Percentiles rank a stretch among this genome's conserved stretches.
Conservation (phyloP, 148 eudicot genomes). For the Gaultheria prostrata region DNA sequence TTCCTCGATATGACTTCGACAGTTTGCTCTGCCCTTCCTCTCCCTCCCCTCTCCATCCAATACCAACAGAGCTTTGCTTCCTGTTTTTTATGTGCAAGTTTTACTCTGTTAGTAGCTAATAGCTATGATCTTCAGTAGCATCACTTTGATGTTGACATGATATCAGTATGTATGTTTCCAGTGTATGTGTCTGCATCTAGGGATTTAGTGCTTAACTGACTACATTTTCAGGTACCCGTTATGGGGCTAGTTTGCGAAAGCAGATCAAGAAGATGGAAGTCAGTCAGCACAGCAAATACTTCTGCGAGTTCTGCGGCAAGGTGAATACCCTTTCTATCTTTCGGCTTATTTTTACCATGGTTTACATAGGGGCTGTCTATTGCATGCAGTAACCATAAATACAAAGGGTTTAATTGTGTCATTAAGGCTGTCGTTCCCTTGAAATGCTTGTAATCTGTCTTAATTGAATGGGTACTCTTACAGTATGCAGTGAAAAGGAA, state of each 20-base stretch:
- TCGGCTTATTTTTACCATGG: not conserved
- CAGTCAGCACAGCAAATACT: slow-evolving; percentile 91
- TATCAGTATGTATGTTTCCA: not conserved
- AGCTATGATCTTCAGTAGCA: not conserved
- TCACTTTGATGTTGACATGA: not conserved
- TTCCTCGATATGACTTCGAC: not conserved
- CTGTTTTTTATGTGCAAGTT: not conserved
- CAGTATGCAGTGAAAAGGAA: slow-evolving; percentile 91
- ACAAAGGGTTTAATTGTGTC: not conserved
- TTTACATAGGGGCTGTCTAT: not conserved
- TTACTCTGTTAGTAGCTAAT: not conserved
- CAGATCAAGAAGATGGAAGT: slow-evolving; percentile 98
- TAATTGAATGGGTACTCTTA: not conserved
- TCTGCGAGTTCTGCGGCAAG: slow-evolving; percentile 97
- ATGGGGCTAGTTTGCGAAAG: slow-evolving; percentile 96
- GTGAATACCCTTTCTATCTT: slow-evolving; percentile 22
- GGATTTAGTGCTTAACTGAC: not conserved
- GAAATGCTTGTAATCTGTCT: not conserved
- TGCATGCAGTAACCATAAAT: not conserved
- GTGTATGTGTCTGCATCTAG: not conserved
- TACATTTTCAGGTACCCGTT: slow-evolving; percentile 69
- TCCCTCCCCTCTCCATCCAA: too few relatives aligned
- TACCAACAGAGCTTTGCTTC: not conserved
- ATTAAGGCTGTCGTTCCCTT: not conserved
- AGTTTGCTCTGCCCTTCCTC: not conserved